Evolutionary conservation across 2,329 filamentous ascomycete species (phyloP).

Genomic region (Alternaria incomplexa): DNA sequence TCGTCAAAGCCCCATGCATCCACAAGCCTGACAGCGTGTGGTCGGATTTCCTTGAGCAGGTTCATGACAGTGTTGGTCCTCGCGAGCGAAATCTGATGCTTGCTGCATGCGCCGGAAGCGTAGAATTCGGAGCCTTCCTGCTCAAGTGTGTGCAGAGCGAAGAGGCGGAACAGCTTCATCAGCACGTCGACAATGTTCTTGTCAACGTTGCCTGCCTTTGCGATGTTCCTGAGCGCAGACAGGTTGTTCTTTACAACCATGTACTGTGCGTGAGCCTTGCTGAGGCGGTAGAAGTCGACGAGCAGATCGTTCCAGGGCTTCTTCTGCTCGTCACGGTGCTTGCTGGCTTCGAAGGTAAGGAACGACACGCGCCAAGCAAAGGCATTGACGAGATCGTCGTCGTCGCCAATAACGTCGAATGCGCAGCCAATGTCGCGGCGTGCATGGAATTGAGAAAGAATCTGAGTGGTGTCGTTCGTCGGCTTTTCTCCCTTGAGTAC

Average conservation of each 20-base stretch:
- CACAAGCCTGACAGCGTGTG: constrained; percentile 73
- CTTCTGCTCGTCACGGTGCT: constrained; percentile 76
- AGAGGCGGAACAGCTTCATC: constrained; percentile 71
- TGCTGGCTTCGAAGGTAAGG: constrained; percentile 76
- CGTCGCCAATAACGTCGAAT: constrained; percentile 74
- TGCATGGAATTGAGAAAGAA: constrained; percentile 68
- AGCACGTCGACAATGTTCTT: constrained; percentile 64
- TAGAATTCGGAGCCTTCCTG: constrained; percentile 76
- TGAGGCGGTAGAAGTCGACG: constrained; percentile 78
- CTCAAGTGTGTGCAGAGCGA: constrained; percentile 70
- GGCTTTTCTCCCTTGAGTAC: constrained; percentile 70
- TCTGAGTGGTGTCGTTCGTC: constrained; percentile 71
- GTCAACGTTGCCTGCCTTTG: constrained; percentile 62
- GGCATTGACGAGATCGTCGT: constrained; percentile 73
- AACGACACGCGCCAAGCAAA: constrained; percentile 78
- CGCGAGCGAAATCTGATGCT: constrained; percentile 74
- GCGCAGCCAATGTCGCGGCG: constrained; percentile 74
- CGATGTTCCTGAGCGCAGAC: constrained; percentile 64
- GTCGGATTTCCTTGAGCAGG: constrained; percentile 73
- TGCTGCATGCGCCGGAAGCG: constrained; percentile 70
- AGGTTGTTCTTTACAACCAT: constrained; percentile 83
- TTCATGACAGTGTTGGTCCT: constrained; percentile 72
- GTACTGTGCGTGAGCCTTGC: constrained; percentile 77
- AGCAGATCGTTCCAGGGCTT: constrained; percentile 76
- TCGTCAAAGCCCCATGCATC: constrained; percentile 80